Percentiles rank a stretch among this genome's conserved stretches.
Evolutionary conservation across 163 green algal species (phyloP).

Genomic region (Scenedesmus sp.): DNA sequence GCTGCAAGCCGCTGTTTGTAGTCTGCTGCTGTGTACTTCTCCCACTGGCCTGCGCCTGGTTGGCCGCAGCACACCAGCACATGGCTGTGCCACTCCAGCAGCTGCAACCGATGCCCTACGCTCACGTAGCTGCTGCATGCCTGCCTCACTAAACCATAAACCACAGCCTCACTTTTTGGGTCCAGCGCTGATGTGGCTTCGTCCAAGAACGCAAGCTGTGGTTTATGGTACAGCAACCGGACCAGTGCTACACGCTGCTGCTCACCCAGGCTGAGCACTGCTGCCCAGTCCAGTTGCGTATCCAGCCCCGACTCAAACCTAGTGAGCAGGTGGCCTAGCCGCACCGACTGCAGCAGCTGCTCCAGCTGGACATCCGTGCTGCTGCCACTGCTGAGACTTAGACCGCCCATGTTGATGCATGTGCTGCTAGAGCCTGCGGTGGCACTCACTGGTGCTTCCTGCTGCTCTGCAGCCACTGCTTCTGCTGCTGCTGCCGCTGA

Average conservation of each 20-base stretch:
- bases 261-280: constrained; percentile 73
- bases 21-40: constrained; percentile 41
- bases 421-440: background rate
- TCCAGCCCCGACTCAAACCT: constrained; percentile 13
- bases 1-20: constrained; percentile 26
- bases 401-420: constrained; percentile 9
- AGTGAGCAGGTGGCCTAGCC: constrained; percentile 19
- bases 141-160: constrained; percentile 67
- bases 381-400: background rate
- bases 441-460: background rate
- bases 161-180: constrained; percentile 67
- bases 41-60: background rate
- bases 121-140: constrained; percentile 46
- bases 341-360: constrained; percentile 24
- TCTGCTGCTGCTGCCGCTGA: background rate
- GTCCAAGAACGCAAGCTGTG: constrained; percentile 68
- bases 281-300: constrained; percentile 43
- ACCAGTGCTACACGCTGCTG: constrained; percentile 94
- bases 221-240: constrained; percentile 84
- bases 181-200: constrained; percentile 85
- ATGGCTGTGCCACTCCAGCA: constrained; percentile 47
- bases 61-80: constrained; percentile 16
- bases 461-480: constrained; percentile 12
- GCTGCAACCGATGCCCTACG: constrained; percentile 31
- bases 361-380: constrained; percentile 3